These are phyloP conservation scores for Vicia faba DNA, from an alignment of 306 rosid species.

Conservation along the genomic window DNA sequence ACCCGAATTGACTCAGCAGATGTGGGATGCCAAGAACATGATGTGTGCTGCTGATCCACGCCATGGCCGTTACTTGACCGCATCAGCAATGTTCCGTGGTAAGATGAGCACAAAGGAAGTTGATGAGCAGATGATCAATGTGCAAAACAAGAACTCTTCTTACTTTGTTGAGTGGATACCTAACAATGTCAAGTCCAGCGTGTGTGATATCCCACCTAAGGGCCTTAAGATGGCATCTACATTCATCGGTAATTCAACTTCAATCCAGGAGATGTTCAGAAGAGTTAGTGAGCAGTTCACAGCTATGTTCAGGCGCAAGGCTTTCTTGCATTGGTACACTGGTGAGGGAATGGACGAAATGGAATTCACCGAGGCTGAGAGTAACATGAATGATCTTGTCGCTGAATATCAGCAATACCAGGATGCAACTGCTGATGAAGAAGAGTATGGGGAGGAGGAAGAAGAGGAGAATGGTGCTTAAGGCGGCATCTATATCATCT, in stretches of 20 bases:
- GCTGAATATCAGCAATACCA: conserved; percentile 58
- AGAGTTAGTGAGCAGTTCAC: conserved; percentile 61
- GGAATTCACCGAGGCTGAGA: conserved; percentile 62
- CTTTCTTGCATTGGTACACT: conserved; percentile 63
- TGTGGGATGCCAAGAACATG: conserved; percentile 63
- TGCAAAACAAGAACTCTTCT: conserved; percentile 60
- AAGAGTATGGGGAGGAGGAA: conserved; percentile 50
- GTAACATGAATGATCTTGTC: conserved; percentile 61
- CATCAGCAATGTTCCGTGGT: conserved; percentile 61
- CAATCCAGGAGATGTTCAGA: conserved; percentile 61
- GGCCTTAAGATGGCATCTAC: conserved; percentile 60
- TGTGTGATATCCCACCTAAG: conserved; percentile 57
- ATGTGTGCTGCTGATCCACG: conserved; percentile 65
- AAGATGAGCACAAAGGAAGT: conserved; percentile 64
- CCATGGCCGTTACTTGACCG: conserved; percentile 57
- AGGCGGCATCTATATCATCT: conserved; percentile 21
- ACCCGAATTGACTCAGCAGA: conserved; percentile 58
- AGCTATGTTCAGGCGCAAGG: conserved; percentile 64
- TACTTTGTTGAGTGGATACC: conserved; percentile 66
- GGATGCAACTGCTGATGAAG: conserved; percentile 57
- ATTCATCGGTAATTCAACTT: conserved; percentile 55
- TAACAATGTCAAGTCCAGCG: conserved; percentile 53
- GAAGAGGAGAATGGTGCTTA: conserved; percentile 44
- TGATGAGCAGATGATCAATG: conserved; percentile 58
- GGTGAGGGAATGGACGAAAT: conserved; percentile 64